Evolutionary conservation across 306 rosid genomes (phyloP).

Genomic region (Quercus variabilis): DNA sequence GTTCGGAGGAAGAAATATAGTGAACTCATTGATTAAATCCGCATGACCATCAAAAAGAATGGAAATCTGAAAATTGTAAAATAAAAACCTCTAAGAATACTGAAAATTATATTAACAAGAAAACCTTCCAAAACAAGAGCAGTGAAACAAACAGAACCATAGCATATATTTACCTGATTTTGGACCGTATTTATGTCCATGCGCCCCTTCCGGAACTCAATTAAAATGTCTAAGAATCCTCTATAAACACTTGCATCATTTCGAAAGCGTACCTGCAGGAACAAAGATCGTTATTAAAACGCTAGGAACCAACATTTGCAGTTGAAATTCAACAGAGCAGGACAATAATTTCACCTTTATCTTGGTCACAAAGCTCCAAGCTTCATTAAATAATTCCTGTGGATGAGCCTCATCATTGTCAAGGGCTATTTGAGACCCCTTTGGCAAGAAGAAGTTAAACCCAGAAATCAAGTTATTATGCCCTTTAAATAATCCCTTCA

Average conservation of each 20-base stretch:
- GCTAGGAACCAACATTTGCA: slow-evolving; percentile 4
- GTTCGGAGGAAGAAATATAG: slow-evolving; percentile 91
- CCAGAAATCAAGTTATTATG: slow-evolving; percentile 88
- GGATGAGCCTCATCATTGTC: slow-evolving; percentile 73
- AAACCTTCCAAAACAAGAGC: not conserved
- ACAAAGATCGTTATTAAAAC: slow-evolving; percentile 13
- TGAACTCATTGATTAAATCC: slow-evolving; percentile 85
- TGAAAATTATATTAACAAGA: not conserved
- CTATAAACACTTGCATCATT: slow-evolving; percentile 80
- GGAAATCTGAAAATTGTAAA: slow-evolving; percentile 57
- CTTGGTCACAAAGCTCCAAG: slow-evolving; percentile 91
- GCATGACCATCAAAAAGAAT: slow-evolving; percentile 65
- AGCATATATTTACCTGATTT: slow-evolving; percentile 53
- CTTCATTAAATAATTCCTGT: slow-evolving; percentile 78
- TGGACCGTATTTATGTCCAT: slow-evolving; percentile 85
- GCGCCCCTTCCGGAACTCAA: slow-evolving; percentile 91
- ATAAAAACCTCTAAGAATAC: not conserved
- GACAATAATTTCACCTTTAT: slow-evolving; percentile 64
- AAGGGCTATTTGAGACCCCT: slow-evolving; percentile 84
- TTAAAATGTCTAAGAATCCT: slow-evolving; percentile 89
- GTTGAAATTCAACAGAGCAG: not conserved
- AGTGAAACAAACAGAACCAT: not conserved
- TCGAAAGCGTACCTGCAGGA: slow-evolving; percentile 76
- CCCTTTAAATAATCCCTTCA: slow-evolving; percentile 91
- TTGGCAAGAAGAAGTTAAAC: slow-evolving; percentile 90